Evolutionary conservation across 352 stramenopile species (phyloP).

Genomic region (Pythium aquatile): DNA sequence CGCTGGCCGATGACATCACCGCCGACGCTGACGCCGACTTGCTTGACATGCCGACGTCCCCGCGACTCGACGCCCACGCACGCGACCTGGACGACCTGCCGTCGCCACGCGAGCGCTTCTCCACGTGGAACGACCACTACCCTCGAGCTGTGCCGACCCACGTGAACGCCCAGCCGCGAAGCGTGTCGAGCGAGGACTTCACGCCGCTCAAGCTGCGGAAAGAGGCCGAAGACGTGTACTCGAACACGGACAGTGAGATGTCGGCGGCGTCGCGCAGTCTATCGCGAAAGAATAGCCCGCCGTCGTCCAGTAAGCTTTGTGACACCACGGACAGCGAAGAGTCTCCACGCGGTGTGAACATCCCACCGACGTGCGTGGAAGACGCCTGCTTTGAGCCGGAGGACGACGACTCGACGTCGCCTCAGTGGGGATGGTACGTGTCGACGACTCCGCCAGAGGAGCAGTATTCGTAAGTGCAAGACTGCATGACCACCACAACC

Average conservation of each 20-base stretch:
- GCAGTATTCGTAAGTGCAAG: conserved; percentile 37
- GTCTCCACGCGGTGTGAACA: conserved; percentile 22
- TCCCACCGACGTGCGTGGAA: conserved; percentile 28
- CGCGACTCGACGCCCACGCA: neutral
- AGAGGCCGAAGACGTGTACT: conserved; percentile 49
- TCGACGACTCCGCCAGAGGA: conserved; percentile 77
- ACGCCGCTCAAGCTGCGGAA: conserved; percentile 22
- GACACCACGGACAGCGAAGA: conserved; percentile 35
- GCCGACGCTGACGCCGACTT: conserved; percentile 13
- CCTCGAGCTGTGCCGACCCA: conserved; percentile 1
- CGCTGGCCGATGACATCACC: conserved; percentile 21
- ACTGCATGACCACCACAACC: neutral
- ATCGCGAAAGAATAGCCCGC: conserved; percentile 31
- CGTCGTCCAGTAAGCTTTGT: conserved; percentile 28
- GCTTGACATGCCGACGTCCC: neutral
- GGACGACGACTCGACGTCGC: conserved; percentile 47
- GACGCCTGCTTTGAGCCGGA: conserved; percentile 25
- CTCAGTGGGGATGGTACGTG: conserved; percentile 83
- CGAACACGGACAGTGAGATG: conserved; percentile 63
- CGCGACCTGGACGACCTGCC: conserved; percentile 17
- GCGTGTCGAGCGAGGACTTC: conserved; percentile 15
- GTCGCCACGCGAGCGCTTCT: conserved; percentile 25
- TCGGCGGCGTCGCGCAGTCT: conserved; percentile 39
- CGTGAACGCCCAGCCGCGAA: conserved; percentile 7
- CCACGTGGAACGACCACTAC: conserved; percentile 34